phyloP scores from a whole-genome alignment of 306 rosid species.

The Glycine latifolia region DNA sequence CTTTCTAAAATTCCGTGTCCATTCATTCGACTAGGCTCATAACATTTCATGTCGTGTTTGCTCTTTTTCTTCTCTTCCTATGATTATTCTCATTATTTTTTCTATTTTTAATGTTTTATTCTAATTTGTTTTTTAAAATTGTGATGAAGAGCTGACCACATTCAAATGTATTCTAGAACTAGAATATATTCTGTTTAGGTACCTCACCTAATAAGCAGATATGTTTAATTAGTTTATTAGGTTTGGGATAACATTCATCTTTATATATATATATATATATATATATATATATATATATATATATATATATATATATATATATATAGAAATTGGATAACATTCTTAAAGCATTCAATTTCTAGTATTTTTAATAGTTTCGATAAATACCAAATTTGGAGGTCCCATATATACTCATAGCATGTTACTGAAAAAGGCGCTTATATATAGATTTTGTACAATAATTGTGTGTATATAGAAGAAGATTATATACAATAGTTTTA shows the following conservation, averaged over 20 bases:
- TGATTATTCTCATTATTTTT: background rate
- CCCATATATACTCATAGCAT: background rate
- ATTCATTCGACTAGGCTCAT: background rate
- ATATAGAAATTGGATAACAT: background rate
- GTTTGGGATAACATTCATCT: background rate
- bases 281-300: too few relatives aligned
- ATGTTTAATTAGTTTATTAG: background rate
- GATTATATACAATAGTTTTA: background rate
- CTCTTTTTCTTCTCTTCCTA: conserved; percentile 7
- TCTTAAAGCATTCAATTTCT: background rate
- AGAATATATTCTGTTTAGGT: conserved; percentile 7
- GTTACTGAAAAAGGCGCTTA: background rate
- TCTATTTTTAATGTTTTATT: background rate
- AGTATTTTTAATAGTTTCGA: background rate
- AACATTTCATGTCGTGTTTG: background rate
- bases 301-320: too few relatives aligned
- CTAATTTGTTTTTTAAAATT: background rate
- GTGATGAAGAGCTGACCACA: background rate
- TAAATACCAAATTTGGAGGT: background rate
- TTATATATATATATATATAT: too few relatives aligned
- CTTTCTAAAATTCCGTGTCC: background rate
- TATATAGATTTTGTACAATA: background rate
- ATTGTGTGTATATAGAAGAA: too few relatives aligned
- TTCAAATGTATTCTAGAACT: background rate
- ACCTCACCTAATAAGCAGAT: conserved; percentile 18